Evolutionary conservation across 345 rosid genomes (phyloP).

Genomic region (Eucalyptus erythrocorys): DNA sequence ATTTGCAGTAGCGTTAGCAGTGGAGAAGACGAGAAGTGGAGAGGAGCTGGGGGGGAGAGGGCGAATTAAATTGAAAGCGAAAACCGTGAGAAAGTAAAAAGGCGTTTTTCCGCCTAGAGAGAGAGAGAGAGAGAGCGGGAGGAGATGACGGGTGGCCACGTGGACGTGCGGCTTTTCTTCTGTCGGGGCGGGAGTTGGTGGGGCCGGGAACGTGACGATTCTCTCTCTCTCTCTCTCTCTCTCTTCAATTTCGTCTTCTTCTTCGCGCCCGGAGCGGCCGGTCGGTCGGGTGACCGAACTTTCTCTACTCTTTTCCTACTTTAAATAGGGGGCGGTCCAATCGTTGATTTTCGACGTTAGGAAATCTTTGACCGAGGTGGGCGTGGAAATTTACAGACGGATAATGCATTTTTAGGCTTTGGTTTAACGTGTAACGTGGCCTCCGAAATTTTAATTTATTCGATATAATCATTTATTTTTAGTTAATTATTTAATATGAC

Average conservation of each 20-base stretch:
- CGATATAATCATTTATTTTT: fast-evolving
- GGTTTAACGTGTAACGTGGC: fast-evolving
- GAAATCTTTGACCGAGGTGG: background rate
- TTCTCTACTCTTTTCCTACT: background rate
- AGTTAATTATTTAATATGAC: fast-evolving
- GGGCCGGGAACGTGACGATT: background rate
- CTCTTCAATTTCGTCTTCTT: background rate
- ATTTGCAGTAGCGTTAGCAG: background rate
- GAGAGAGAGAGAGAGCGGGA: background rate
- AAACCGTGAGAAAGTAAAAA: background rate
- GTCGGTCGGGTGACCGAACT: background rate
- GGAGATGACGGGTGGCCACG: background rate
- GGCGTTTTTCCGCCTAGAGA: background rate
- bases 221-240: background rate
- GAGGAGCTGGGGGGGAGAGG: background rate
- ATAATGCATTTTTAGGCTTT: fast-evolving
- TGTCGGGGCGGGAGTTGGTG: background rate
- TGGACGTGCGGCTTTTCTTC: background rate
- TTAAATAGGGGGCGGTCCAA: background rate
- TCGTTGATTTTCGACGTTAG: background rate
- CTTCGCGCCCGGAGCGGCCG: background rate
- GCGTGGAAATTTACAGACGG: background rate
- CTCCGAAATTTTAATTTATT: fast-evolving
- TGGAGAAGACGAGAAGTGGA: no score
- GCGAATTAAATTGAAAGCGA: background rate